A percentile compares a stretch with the other conserved stretches of the same genome.
Evolutionary conservation across 208 protist genomes (phyloP).

Genomic region (Acanthamoeba lenticulata): DNA sequence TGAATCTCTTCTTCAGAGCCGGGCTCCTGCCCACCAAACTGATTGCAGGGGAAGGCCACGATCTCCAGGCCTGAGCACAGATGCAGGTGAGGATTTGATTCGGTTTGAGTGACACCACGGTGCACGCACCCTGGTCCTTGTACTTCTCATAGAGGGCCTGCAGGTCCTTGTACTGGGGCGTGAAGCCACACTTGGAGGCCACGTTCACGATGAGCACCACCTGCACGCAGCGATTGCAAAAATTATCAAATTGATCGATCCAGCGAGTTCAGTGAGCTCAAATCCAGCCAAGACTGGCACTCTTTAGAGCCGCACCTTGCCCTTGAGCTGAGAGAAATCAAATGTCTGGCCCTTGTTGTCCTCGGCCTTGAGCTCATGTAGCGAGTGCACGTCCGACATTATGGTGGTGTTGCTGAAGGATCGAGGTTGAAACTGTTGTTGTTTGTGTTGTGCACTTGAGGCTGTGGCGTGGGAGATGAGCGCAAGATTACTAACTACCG

Average conservation of each 20-base stretch:
- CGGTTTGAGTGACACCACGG: not conserved
- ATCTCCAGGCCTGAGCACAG: not conserved
- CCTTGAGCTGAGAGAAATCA: constrained; percentile 42
- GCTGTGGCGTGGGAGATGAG: not conserved
- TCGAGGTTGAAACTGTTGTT: not conserved
- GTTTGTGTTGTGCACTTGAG: not conserved
- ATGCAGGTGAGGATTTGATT: not conserved
- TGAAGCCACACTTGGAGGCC: constrained; percentile 71
- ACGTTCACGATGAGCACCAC: constrained; percentile 70
- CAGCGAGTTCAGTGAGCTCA: not conserved
- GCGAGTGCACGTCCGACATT: not conserved
- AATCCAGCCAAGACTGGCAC: not conserved
- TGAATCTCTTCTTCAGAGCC: constrained; percentile 61
- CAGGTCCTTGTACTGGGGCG: constrained; percentile 65
- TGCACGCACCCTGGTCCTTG: constrained; percentile 24
- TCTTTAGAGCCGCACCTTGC: constrained; percentile 11
- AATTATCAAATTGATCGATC: no score
- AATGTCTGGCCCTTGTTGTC: constrained; percentile 61
- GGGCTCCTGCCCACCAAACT: constrained; percentile 69
- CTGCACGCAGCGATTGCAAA: not conserved
- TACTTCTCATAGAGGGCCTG: constrained; percentile 67
- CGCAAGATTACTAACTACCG: no score
- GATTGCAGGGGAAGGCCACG: constrained; percentile 40
- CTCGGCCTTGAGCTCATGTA: constrained; percentile 55
- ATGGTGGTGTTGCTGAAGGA: not conserved